Evolutionary conservation across 2,329 filamentous ascomycete species (phyloP), one percentile per base, ranked within the genome.

Genomic region (Ceratocystis alfenasii): DNA sequence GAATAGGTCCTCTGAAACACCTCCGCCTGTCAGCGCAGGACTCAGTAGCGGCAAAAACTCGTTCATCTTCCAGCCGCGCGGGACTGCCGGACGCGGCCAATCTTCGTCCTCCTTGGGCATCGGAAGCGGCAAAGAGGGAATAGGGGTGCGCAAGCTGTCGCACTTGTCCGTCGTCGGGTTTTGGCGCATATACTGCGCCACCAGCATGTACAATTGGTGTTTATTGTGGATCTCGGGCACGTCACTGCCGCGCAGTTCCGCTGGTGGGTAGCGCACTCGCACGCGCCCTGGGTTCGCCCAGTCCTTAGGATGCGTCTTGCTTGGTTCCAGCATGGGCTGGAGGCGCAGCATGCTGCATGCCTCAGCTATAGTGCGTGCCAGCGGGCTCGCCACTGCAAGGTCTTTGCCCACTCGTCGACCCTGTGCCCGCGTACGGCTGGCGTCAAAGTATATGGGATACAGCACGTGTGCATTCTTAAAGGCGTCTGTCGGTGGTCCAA

Each of bases 231-330:
- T 74, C 72, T 82, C 73, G 50, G 71, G 65, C 60, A 69, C 70
- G 64, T 69, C 66, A 28, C 55, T 59, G 28, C 8, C n/a, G 22
- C 65, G 59, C 6, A 67, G 69, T 57, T 60, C 69, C 67, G 68
- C 71, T 69, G 74, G 77, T 74, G 84, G 87, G n/a, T 96, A 78
- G 72, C 87, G 78, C 62, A 97, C 85, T 71, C 89, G 86, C 69
- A 97, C 89, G 67, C 94, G 83, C 2, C 94, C 94, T 12, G 94
- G 94, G 78, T 99, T 99, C 66, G 88, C 87, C 94, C 94, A 99
- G 79, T 99, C 94, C 77, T 94, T 93, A 5, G 94, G 94, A 76
- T 99, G 94, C 68, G 86, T 83, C 79, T 96, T 96, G 73, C 88
- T 88, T 0, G 92, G 90, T 78, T 99, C 94, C 74, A 96, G 88